These are phyloP conservation scores for Perkinsus olseni DNA, from an alignment of 169 alveolate genomes.

Conservation along the genomic window DNA sequence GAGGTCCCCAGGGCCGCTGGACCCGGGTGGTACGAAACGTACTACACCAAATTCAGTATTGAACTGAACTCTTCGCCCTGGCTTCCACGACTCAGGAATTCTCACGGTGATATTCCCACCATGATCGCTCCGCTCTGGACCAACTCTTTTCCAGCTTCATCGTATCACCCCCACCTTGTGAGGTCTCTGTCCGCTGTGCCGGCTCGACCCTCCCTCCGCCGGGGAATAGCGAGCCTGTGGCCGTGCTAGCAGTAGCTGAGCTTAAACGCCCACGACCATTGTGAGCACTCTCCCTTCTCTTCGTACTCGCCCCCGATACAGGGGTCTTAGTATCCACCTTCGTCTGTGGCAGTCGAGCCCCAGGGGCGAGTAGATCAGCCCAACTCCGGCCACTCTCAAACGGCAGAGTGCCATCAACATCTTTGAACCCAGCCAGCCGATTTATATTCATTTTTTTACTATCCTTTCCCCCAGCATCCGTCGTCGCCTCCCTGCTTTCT, in stretches of 20 bases:
- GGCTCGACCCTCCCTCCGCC: background rate
- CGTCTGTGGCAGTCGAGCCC: background rate
- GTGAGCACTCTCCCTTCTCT: background rate
- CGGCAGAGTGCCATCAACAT: background rate
- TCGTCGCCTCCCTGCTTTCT: background rate
- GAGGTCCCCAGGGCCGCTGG: background rate
- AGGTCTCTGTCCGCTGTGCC: background rate
- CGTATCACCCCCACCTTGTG: background rate
- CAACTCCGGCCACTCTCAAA: background rate
- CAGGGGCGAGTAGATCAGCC: background rate
- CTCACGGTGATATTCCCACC: background rate
- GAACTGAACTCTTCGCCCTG: background rate
- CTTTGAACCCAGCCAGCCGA: background rate
- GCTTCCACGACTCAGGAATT: background rate
- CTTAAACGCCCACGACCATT: background rate
- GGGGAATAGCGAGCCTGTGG: background rate
- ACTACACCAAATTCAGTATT: background rate
- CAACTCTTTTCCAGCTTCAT: too few species aligned
- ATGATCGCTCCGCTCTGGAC: background rate
- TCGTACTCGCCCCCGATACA: background rate
- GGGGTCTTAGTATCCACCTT: background rate
- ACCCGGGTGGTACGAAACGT: background rate
- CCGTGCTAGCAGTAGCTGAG: background rate
- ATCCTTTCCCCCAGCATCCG: background rate
- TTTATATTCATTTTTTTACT: background rate